Evolutionary conservation across 805 yeast genomes (phyloP).

Genomic region (Komagataella pastoris): DNA sequence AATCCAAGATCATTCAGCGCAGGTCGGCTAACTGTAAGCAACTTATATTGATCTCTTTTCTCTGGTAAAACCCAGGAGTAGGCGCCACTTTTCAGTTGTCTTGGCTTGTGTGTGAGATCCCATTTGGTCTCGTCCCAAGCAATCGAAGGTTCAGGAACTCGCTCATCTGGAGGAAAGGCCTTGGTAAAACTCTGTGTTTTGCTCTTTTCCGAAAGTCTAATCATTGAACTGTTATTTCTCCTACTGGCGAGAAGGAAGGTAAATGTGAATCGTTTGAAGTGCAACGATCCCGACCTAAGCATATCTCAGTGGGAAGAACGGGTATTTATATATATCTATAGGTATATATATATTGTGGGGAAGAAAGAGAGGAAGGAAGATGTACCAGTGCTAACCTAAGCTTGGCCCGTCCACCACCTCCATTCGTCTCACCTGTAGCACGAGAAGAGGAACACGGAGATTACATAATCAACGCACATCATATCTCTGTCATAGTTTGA

Average conservation of each 20-base stretch:
- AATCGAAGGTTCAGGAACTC: slow-evolving; percentile 12
- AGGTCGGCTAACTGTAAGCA: slow-evolving; percentile 40
- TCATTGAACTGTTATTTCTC: not conserved
- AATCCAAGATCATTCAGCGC: slow-evolving; percentile 57
- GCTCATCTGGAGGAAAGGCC: slow-evolving; percentile 14
- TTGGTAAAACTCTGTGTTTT: slow-evolving; percentile 17
- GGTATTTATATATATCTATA: not conserved
- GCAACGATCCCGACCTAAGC: not conserved
- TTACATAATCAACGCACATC: no score
- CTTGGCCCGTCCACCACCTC: not conserved
- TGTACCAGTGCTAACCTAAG: not conserved
- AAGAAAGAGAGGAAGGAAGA: not conserved
- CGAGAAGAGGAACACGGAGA: not conserved
- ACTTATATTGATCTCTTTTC: slow-evolving; percentile 32
- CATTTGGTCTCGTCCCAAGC: slow-evolving; percentile 13
- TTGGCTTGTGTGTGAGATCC: slow-evolving; percentile 32
- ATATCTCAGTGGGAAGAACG: not conserved
- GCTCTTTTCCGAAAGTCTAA: slow-evolving; percentile 10
- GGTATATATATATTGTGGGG: not conserved
- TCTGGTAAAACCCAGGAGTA: slow-evolving; percentile 70
- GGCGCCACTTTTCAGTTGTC: slow-evolving; percentile 44
- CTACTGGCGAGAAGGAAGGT: not conserved
- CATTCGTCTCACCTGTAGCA: not conserved
- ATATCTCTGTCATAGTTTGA: no score
- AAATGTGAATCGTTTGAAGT: not conserved